Percentiles rank a stretch among this genome's conserved stretches.
Evolutionary conservation across 1,139 yeast genomes (phyloP).

Genomic region (Blastobotrys indianensis): DNA sequence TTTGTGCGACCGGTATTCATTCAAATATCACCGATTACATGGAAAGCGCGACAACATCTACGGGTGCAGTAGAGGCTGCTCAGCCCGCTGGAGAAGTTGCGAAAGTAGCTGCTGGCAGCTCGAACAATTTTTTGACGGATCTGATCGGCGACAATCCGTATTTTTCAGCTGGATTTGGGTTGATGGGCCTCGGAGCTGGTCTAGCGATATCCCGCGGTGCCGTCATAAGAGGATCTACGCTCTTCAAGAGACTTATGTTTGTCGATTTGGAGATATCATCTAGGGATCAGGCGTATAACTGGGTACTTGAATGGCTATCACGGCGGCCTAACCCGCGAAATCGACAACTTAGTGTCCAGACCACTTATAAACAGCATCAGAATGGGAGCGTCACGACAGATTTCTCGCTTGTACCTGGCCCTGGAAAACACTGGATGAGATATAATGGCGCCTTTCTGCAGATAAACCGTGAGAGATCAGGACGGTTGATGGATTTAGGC

Average conservation of each 20-base stretch:
- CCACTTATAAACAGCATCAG: slow-evolving; percentile 81
- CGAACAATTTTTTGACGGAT: neutral
- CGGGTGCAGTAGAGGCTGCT: too few species aligned
- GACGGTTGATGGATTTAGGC: slow-evolving; percentile 80
- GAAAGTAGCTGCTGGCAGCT: too few species aligned
- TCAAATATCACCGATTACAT: too few species aligned
- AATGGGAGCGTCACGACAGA: slow-evolving; percentile 87
- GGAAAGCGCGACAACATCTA: too few species aligned
- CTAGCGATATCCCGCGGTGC: slow-evolving; percentile 75
- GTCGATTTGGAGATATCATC: slow-evolving; percentile 93
- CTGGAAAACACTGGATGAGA: slow-evolving; percentile 83
- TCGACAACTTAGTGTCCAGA: slow-evolving; percentile 85
- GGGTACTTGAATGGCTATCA: slow-evolving; percentile 98
- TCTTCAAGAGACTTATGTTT: slow-evolving; percentile 73
- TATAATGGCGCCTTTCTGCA: slow-evolving; percentile 86
- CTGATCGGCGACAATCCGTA: slow-evolving; percentile 59
- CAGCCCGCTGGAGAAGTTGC: neutral
- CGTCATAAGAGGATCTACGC: slow-evolving; percentile 53
- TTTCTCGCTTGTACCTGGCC: slow-evolving; percentile 94
- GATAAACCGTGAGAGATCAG: slow-evolving; percentile 85
- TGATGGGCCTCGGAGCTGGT: slow-evolving; percentile 88
- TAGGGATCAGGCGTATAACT: slow-evolving; percentile 85
- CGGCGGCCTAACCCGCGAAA: slow-evolving; percentile 60
- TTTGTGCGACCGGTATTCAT: too few species aligned
- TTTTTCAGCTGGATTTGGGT: slow-evolving; percentile 94